Base-by-base conservation (phyloP, 2,329 filamentous ascomycete species). In the Epicoccum nigrum region DNA sequence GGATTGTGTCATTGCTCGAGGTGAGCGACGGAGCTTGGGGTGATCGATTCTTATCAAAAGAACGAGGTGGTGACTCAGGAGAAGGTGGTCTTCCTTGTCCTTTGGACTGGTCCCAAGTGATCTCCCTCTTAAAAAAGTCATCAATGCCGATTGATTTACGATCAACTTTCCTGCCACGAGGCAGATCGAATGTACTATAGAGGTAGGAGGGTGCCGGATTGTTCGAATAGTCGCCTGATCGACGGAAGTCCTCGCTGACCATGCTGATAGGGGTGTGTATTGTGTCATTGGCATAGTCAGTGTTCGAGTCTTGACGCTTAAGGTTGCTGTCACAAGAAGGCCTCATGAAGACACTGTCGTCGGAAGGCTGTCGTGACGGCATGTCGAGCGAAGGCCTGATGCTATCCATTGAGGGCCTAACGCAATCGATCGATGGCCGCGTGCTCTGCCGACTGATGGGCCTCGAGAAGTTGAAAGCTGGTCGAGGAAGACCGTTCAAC, bases 401-500 rank as follows among this genome's bases (percentile, higher is more conserved):
- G 20, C 61, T 67, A 25, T 77, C 75, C 13, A 71, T 45, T 5
- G 71, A 72, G n/a, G 75, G 64, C 25, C 64, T 57, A 8, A 63
- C 67, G 20, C 61, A 67, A 25, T 77, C 75, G 13, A 71, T 45
- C 5, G 71, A 72, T 13, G 84, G 83, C 11, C 82, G 86, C 5
- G 55, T 52, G 55, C 85, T 85, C 54, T 86, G 83, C 67, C 87
- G 82, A 72, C 93, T 97, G 54, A 96, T 76, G 0, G 94, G 94
- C 34, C 94, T 84, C 0, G 94, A 97, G 72, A 97, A 97, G 74
- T 99, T 97, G 75, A 95, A 93, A 0, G 89, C 85, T 1, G 91
- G 89, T 13, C 87, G 83, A 11, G 87, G 85, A 28, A 92, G 74
- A 27, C 83, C 80, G 39, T 76, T 81, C 35, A 82, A 81, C 2